Evolutionary conservation across 2,329 filamentous ascomycete genomes (phyloP).

Genomic region (Canariomyces notabilis): DNA sequence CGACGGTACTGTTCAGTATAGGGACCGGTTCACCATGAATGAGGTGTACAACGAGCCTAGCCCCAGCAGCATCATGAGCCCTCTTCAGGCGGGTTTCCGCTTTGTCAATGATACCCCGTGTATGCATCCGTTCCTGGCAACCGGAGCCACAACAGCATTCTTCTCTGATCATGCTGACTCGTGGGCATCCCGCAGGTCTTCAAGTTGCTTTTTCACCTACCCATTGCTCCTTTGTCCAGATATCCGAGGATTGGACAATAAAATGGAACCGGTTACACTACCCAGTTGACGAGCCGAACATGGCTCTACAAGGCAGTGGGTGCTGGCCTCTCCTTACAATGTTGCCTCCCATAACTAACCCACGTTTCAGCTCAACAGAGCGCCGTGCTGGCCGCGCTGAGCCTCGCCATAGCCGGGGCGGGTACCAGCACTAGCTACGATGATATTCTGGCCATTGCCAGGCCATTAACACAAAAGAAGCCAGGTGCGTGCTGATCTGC

Average conservation of each 20-base stretch:
- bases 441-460: slow-evolving; percentile 66
- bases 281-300: slow-evolving; percentile 43
- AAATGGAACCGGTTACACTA: slow-evolving; percentile 55
- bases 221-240: slow-evolving; percentile 52
- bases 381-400: slow-evolving; percentile 58
- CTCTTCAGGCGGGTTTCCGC: slow-evolving; percentile 73
- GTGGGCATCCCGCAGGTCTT: slow-evolving; percentile 39
- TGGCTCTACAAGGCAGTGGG: slow-evolving; percentile 46
- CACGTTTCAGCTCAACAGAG: slow-evolving; percentile 43
- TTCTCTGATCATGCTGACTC: slow-evolving; percentile 12
- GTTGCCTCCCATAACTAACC: not conserved
- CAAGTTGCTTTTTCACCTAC: slow-evolving; percentile 59
- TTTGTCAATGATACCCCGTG: slow-evolving; percentile 63
- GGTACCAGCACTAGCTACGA: slow-evolving; percentile 55
- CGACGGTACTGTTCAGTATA: slow-evolving; percentile 76
- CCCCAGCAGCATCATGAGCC: slow-evolving; percentile 59
- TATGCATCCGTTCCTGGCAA: slow-evolving; percentile 33
- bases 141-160: too few relatives aligned
- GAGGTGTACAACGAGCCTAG: slow-evolving; percentile 61
- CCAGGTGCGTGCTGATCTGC: slow-evolving; percentile 33
- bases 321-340: not conserved
- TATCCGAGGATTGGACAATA: slow-evolving; percentile 54
- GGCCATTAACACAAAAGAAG: slow-evolving; percentile 38
- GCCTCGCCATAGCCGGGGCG: slow-evolving; percentile 45
- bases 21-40: slow-evolving; percentile 69